Percentiles rank a stretch among this genome's conserved stretches.
phyloP scores from a whole-genome alignment of 176 grass and related monocot species.

The Areca catechu region DNA sequence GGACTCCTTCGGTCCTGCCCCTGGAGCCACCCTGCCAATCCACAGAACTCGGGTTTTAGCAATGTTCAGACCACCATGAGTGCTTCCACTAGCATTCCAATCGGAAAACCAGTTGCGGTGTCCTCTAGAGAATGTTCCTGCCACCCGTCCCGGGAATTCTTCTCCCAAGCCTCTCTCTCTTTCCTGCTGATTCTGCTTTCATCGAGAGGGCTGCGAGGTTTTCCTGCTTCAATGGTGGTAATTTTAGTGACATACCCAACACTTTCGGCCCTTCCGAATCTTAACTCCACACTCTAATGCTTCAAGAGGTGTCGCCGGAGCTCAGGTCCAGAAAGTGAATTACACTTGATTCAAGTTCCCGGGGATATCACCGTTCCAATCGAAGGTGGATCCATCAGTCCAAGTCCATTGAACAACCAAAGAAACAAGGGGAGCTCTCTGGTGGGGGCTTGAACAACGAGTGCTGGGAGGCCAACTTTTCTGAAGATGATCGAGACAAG shows the following conservation, averaged over 20 bases:
- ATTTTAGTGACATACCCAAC: not conserved
- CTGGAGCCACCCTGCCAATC: slow-evolving; percentile 2
- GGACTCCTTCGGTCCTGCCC: not conserved
- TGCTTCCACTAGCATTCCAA: not conserved
- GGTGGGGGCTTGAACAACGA: not conserved
- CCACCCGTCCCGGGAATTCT: not conserved
- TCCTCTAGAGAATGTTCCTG: slow-evolving; percentile 4
- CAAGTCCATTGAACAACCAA: not conserved
- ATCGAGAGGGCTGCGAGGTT: slow-evolving; percentile 16
- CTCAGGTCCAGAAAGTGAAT: slow-evolving; percentile 5
- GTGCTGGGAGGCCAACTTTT: not conserved
- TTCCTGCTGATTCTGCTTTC: slow-evolving; percentile 8
- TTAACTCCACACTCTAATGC: not conserved
- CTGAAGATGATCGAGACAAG: not conserved
- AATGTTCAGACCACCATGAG: not conserved
- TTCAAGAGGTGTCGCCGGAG: not conserved
- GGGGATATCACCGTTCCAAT: not conserved
- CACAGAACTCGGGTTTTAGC: not conserved
- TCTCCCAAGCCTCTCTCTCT: slow-evolving; percentile 1
- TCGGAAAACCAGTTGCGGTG: slow-evolving; percentile 5
- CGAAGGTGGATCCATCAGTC: not conserved
- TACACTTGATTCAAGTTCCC: not conserved
- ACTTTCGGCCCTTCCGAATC: not conserved
- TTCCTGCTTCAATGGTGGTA: slow-evolving; percentile 8
- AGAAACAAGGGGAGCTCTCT: not conserved